These are phyloP conservation scores for Spiromastix sp. DNA, from an alignment of 2,329 filamentous ascomycete species.

Conservation along the genomic window DNA sequence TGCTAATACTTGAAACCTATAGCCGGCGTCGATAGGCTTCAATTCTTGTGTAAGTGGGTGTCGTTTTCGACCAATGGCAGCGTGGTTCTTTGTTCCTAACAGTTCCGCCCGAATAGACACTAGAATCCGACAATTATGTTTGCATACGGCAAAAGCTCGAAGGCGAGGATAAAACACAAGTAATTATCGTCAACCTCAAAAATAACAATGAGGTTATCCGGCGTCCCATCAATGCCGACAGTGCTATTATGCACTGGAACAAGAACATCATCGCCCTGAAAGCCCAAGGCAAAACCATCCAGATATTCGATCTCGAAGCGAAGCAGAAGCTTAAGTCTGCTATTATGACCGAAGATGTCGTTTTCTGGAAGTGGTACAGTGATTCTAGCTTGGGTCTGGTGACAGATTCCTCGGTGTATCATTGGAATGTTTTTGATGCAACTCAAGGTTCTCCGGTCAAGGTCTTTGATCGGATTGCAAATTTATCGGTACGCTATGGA, in stretches of 20 bases:
- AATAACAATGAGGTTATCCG: constrained; percentile 93
- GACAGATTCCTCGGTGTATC: constrained; percentile 82
- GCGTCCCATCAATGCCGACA: constrained; percentile 96
- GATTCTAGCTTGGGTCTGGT: constrained; percentile 80
- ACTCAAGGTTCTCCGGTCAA: constrained; percentile 72
- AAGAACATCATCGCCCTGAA: constrained; percentile 94
- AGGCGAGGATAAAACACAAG: constrained; percentile 75
- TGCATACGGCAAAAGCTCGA: constrained; percentile 92
- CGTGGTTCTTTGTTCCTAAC: constrained; percentile 7
- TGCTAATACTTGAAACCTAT: too few species aligned
- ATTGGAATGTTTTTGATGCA: constrained; percentile 93
- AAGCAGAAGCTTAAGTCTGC: constrained; percentile 97
- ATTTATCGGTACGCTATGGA: constrained; percentile 59
- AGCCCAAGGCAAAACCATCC: constrained; percentile 84
- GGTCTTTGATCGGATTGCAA: constrained; percentile 88
- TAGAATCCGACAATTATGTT: constrained; percentile 95
- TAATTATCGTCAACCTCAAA: constrained; percentile 96
- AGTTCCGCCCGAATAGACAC: constrained; percentile 52
- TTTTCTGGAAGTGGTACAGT: constrained; percentile 99
- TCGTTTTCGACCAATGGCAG: constrained; percentile 12
- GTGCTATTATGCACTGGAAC: constrained; percentile 98
- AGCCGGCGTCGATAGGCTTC: constrained; percentile 69
- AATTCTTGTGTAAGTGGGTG: constrained; percentile 64
- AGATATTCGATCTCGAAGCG: constrained; percentile 89
- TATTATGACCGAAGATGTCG: constrained; percentile 92